Evolutionary conservation across 139 green algal species (phyloP), one percentile per base, ranked within the genome.

Genomic region (Volvox africanus): DNA sequence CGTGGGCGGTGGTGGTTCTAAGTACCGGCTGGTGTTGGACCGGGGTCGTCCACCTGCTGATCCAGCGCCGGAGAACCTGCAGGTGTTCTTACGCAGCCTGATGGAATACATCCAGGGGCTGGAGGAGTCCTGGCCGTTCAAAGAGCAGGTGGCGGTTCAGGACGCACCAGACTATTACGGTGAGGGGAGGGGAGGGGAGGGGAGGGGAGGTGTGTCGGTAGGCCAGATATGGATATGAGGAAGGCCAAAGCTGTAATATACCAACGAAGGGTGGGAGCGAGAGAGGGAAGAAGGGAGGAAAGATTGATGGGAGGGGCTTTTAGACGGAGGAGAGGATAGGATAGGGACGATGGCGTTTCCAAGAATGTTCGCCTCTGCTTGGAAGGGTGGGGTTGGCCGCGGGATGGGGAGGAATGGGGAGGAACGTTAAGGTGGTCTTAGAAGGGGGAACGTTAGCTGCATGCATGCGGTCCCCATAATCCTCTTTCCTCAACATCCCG

Each of bases 121-220:
- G 37, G 91, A 97, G 21, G 97, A 99, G 79, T 90, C 96, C 12
- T 99, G 97, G 95, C 97, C 98, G 22, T 99, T 99, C 93, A 61
- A 89, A 24, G 89, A 95, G 36, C 94, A 97, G 28, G 98, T 99
- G 22, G 80, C 93, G 69, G 61, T 67, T 0, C 71, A 95, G 1
- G 97, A 99, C n/a, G 98, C 99, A 30, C 94, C 97, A 2, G 98
- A 99, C 94, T 99, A 99, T 94, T 97, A 99, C 69, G 93, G 95
- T 85, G 61, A 22, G 76, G 1, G 68, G 35, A 19, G 24, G 32
- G 71, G 20, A 55, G 73, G 71, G 28, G 26, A 20, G 1, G 76
- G 76, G n/a, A 20, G 32, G 28, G 16, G 71, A 18, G 71, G 71
- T 79, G 1, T 20, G 76, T 19, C 28, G 30, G 76, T 0, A 24